These are phyloP conservation scores for Sphaerulina musiva DNA, from an alignment of 2,329 filamentous ascomycete genomes.

Conservation along the genomic window DNA sequence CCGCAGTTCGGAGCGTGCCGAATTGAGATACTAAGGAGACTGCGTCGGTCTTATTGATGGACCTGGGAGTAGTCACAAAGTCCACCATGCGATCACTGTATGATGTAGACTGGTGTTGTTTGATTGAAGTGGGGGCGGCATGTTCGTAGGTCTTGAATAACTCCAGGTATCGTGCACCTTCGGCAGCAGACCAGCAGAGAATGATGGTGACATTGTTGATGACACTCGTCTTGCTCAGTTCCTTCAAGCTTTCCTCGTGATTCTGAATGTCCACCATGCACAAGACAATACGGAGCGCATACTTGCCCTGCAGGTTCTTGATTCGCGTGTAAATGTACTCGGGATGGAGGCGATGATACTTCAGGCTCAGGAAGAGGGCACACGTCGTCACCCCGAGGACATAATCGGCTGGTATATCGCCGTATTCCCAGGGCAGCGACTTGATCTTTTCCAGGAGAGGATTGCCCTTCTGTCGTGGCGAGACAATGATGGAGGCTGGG, in stretches of 20 bases:
- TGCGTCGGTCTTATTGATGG: constrained; percentile 91
- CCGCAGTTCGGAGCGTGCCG: constrained; percentile 75
- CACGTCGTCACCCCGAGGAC: constrained; percentile 81
- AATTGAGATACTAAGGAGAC: constrained; percentile 86
- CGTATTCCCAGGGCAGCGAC: constrained; percentile 88
- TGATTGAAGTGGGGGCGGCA: constrained; percentile 73
- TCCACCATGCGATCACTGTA: constrained; percentile 86
- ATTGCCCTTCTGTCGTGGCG: constrained; percentile 88
- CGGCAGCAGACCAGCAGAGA: constrained; percentile 87
- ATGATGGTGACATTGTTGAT: constrained; percentile 90
- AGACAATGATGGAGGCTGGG: constrained; percentile 79
- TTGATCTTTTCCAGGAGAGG: constrained; percentile 79
- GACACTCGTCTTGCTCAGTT: constrained; percentile 84
- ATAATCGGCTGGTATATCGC: constrained; percentile 92
- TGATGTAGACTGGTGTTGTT: constrained; percentile 71
- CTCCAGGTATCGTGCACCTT: constrained; percentile 89
- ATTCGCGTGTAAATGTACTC: constrained; percentile 97
- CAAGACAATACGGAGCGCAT: constrained; percentile 77
- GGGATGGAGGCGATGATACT: constrained; percentile 94
- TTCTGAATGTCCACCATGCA: constrained; percentile 93
- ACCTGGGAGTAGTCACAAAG: constrained; percentile 83
- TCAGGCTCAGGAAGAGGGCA: constrained; percentile 85
- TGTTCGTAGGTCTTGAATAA: constrained; percentile 93
- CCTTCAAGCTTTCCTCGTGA: constrained; percentile 81
- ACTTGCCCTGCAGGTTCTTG: constrained; percentile 73